These are phyloP conservation scores for Calonectria hawksworthii DNA, from an alignment of 2,329 filamentous ascomycete genomes.

Conservation along the genomic window DNA sequence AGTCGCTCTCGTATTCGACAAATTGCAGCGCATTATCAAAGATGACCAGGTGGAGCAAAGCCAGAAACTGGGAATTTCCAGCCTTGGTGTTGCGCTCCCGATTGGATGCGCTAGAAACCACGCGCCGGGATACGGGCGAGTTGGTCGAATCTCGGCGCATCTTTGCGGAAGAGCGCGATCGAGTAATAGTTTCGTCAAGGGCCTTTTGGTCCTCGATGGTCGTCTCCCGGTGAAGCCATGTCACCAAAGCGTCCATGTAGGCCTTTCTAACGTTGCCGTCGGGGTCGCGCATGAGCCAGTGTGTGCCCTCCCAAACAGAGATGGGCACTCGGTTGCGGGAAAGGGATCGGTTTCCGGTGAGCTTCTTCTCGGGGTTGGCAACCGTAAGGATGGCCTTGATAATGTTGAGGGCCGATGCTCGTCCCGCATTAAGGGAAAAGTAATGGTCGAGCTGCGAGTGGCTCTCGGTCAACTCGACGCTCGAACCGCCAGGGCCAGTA, in stretches of 20 bases:
- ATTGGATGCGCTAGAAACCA: constrained; percentile 76
- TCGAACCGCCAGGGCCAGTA: constrained; percentile 49
- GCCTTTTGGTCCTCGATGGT: constrained; percentile 75
- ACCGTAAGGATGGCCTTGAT: constrained; percentile 87
- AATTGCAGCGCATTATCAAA: constrained; percentile 88
- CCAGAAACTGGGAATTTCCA: constrained; percentile 79
- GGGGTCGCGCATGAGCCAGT: constrained; percentile 88
- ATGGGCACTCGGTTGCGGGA: constrained; percentile 82
- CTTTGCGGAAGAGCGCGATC: constrained; percentile 60
- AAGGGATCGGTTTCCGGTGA: constrained; percentile 72
- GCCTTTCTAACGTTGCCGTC: constrained; percentile 84
- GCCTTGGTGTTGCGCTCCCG: constrained; percentile 67
- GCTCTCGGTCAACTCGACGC: constrained; percentile 58
- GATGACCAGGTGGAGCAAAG: constrained; percentile 86
- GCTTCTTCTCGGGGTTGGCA: constrained; percentile 77
- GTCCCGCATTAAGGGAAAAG: constrained; percentile 68
- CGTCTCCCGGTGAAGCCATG: constrained; percentile 89
- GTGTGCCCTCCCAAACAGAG: constrained; percentile 94
- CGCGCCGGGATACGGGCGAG: constrained; percentile 67
- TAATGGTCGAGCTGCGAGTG: constrained; percentile 64
- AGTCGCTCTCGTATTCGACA: constrained; percentile 79
- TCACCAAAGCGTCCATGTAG: constrained; percentile 85
- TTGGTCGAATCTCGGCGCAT: constrained; percentile 56
- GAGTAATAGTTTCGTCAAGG: constrained; percentile 66
- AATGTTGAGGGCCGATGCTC: constrained; percentile 78